Evolutionary conservation across 2,329 filamentous ascomycete species (phyloP).

Genomic region (Colletotrichum godetiae): DNA sequence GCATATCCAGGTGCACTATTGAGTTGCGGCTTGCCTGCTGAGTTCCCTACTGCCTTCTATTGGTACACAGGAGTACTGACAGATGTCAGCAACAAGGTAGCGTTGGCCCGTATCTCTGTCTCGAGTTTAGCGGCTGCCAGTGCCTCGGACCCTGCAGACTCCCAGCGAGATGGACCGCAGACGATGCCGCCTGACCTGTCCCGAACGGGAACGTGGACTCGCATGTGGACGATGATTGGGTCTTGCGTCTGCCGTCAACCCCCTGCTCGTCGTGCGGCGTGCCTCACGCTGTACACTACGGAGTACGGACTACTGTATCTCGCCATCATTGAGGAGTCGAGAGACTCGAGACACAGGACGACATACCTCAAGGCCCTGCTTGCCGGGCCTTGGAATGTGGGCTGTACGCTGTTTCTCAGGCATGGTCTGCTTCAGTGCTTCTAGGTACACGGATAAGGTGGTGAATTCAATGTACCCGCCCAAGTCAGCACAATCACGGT

Average conservation of each 20-base stretch:
- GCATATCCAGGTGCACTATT: not conserved
- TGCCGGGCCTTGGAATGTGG: slow-evolving; percentile 19
- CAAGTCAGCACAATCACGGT: not conserved
- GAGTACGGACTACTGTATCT: not conserved
- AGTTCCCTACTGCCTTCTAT: no score
- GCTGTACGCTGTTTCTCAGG: not conserved
- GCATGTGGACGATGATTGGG: slow-evolving; percentile 1
- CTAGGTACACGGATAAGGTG: no score
- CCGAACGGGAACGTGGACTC: slow-evolving; percentile 24
- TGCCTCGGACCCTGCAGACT: slow-evolving; percentile 36
- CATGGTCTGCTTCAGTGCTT: not conserved
- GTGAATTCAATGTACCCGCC: slow-evolving; percentile 2
- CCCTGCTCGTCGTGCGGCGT: not conserved
- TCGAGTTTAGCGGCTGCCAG: slow-evolving; percentile 1
- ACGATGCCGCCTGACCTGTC: slow-evolving; percentile 30
- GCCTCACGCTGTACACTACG: no score
- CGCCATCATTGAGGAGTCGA: not conserved
- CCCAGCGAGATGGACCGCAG: slow-evolving; percentile 19
- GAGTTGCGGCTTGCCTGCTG: no score
- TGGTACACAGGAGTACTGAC: not conserved
- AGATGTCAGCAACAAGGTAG: not conserved
- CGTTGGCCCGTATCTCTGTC: not conserved
- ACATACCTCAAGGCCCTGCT: not conserved
- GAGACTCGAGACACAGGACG: not conserved
- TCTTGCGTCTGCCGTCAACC: not conserved